Evolutionary conservation across 2,329 filamentous ascomycete species (phyloP), one percentile per base, ranked within the genome.

Genomic region (Cordyceps tenuipes): DNA sequence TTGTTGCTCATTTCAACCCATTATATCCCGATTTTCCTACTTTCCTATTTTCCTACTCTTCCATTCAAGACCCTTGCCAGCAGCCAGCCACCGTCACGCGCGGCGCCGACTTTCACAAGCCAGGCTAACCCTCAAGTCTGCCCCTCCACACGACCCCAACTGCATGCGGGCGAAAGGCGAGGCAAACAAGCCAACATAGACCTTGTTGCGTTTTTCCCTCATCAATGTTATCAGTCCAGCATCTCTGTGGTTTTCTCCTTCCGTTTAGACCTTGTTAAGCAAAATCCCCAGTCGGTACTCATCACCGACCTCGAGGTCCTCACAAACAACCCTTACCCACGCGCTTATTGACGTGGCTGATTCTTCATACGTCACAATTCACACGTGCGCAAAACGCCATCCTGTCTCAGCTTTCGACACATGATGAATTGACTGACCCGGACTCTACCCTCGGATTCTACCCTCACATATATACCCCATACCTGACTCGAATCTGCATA

Each of bases 241-340:
- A 9, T 21, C 9, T 21, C 41, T 10, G 43, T 17, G 6, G 10
- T 50, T 15, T 34, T 34, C 5, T 34, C 26, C 8, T 36, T 10
- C 12, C 34, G 34, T 36, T 36, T 36, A 13, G 12, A 36, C 9
- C 3, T 9, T 36, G 34, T 36, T 36, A 2, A 23, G 29, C 4
- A 36, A 36, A 9, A 36, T 36, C 34, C 23, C 23, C 23, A 2
- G 34, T 12, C 12, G 17, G 39, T 34, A 10, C 6, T 29, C 48
- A 21, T 36, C 34, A 36, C 12, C 12, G 9, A 4, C 44, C 44
- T n/a, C 34, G 44, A 13, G 9, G 9, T 4, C 31, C 19, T 57
- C 54, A n/a, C 31, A 44, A 57, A 29, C 31, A 57, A 57, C 54
- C 54, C 54, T 57, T 21, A 57, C 54, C 54, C 54, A 57, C 44